Evolutionary conservation across 2,329 filamentous ascomycete species (phyloP), one percentile per base, ranked within the genome.

Genomic region (Didymella pomorum): DNA sequence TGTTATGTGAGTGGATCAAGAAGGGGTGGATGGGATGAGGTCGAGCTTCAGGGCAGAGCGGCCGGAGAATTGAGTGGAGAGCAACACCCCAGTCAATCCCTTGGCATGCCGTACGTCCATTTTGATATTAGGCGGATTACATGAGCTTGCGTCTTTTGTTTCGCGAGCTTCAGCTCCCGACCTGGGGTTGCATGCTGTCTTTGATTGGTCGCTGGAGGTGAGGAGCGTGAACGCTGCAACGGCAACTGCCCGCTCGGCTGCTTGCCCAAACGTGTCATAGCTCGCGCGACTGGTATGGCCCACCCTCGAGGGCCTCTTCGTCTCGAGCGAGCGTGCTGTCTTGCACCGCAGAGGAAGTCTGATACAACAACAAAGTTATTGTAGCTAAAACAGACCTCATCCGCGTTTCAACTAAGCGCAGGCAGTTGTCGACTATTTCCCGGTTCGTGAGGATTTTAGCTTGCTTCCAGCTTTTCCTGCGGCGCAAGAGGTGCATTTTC

Each of bases 121-220:
- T 63, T 69, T 58, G 67, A 72, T 55, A 72, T 75, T 75, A 74
- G 71, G 65, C 70, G 71, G 66, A 74, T 75, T 72, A 64, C 61
- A 48, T 65, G 67, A 69, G 67, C 65, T 42, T 65, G 67, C 63
- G 59, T 62, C 62, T 67, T 63, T 67, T 64, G 51, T 63, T 67
- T 62, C 48, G 49, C 64, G 46, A 62, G 29, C 39, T 45, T 26
- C 50, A 49, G 39, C 39, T 49, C 39, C 58, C 62, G 65, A 58
- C 69, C 64, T 67, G 64, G 64, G 70, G 59, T 58, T 37, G 58
- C 50, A 53, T 52, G 51, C 49, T 26, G 50, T 48, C 48, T 65
- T 60, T 75, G 62, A 76, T 76, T 76, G 73, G 72, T 64, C 61
- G 62, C 64, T 57, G 61, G 29, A 56, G 50, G 58, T 63, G 65